Evolutionary conservation across 1,139 yeast genomes (phyloP).

Genomic region (Lodderomyces beijingensis): DNA sequence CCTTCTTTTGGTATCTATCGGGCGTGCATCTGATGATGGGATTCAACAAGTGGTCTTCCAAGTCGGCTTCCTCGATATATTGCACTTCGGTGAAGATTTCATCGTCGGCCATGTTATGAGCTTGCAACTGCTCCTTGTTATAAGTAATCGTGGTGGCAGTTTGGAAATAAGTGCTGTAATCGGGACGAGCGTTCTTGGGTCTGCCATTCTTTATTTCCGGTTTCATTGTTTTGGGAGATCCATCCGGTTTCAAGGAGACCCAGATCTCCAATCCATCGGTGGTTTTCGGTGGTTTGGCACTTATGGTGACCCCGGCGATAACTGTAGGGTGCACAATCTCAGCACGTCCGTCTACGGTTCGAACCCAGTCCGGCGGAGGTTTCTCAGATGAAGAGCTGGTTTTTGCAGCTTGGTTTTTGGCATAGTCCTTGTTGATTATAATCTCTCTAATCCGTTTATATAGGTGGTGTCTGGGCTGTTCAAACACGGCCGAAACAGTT

Average conservation of each 20-base stretch:
- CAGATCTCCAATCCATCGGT: conserved; percentile 75
- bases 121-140: conserved; percentile 57
- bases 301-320: conserved; percentile 75
- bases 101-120: conserved; percentile 64
- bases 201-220: conserved; percentile 73
- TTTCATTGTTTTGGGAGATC: conserved; percentile 72
- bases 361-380: conserved; percentile 60
- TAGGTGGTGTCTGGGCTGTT: conserved; percentile 8
- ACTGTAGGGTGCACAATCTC: conserved; percentile 81
- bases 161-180: conserved; percentile 73
- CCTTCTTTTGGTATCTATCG: conserved; percentile 61
- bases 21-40: conserved; percentile 88
- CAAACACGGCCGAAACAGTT: conserved; percentile 4
- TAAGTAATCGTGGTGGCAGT: conserved; percentile 58
- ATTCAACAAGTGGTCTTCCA: conserved; percentile 61
- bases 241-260: conserved; percentile 73
- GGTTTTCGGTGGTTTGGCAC: conserved; percentile 64
- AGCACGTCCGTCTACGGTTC: conserved; percentile 54
- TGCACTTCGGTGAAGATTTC: conserved; percentile 53
- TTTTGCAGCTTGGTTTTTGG: conserved; percentile 21
- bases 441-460: conserved; percentile 35
- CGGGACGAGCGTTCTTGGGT: conserved; percentile 63
- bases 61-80: conserved; percentile 55
- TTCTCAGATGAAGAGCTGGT: conserved; percentile 12
- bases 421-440: conserved; percentile 39